Evolutionary conservation across 257 asterid genomes (phyloP).

Genomic region (Gentiana straminea): DNA sequence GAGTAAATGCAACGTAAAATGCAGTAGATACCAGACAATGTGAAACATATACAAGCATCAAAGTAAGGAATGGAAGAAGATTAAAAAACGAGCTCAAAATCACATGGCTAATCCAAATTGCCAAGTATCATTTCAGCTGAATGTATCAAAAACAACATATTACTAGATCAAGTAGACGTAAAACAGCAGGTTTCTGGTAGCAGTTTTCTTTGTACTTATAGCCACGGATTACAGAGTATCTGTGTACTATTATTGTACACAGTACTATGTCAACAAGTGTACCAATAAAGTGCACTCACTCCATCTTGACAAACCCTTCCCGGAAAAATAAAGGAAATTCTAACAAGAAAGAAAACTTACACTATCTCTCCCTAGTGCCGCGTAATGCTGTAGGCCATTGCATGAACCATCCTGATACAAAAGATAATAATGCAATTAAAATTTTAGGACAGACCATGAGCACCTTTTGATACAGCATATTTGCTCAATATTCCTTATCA

Average conservation of each 20-base stretch:
- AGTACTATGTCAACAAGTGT: no score
- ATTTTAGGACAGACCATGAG: no score
- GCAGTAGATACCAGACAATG: background rate
- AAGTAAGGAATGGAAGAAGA: background rate
- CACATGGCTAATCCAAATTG: no score
- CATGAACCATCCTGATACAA: slow-evolving; percentile 88
- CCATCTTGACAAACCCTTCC: slow-evolving; percentile 1
- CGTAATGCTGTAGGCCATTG: slow-evolving; percentile 97
- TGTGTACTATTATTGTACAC: no score
- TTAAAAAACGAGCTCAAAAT: background rate
- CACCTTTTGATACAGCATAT: no score
- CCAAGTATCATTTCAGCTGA: no score
- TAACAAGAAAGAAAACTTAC: slow-evolving; percentile 32
- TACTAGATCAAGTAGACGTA: no score
- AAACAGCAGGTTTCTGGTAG: no score
- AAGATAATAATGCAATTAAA: slow-evolving; percentile 1
- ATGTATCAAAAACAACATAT: no score
- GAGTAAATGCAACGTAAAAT: slow-evolving; percentile 15
- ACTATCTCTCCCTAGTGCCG: slow-evolving; percentile 85
- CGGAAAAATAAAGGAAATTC: slow-evolving; percentile 3
- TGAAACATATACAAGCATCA: background rate
- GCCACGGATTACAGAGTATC: no score
- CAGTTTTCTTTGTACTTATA: no score
- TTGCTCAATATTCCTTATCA: no score
- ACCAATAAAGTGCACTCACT: background rate